Base-by-base conservation (phyloP, 2,329 filamentous ascomycete genomes). In the Apiospora aurea region DNA sequence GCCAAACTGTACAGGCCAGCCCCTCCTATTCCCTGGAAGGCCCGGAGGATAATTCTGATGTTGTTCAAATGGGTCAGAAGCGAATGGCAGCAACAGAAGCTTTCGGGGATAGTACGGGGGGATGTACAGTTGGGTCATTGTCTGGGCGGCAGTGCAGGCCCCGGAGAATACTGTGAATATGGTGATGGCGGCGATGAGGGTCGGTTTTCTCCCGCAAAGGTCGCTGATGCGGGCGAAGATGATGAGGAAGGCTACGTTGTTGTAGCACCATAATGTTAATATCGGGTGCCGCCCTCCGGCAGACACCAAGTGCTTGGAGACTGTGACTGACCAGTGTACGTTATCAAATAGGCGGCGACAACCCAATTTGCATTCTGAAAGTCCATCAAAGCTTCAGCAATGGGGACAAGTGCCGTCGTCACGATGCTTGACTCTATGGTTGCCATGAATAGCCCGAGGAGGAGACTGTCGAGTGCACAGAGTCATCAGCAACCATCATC, bases 181-280 rank as follows among this genome's bases (percentile, higher is more conserved):
- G 10, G 16, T 18, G 16, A 57, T 57, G 51, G 51, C 51, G 26
- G n/a, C 6, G 4, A 57, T 8, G 14, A 26, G 51, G 0, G n/a
- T 57, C 26, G 51, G 16, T 13, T 57, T 57, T 57, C 51, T 57
- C 24, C 51, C 51, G 2, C 29, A 57, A 4, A 57, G 51, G 16
- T 57, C 51, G 26, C 51, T 57, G 24, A 57, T 24, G 13, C 51
- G 51, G 24, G 51, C 51, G 26, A 57, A 57, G 51, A 57, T 57
- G 24, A 57, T 57, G 16, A 57, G 51, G 26, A 57, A 57, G 13
- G 13, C 51, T 57, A 6, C 8, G 13, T 5, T 57, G 4, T 2
- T 57, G 4, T 2, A 8, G 4, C 51, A 29, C 24, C 2, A 18
- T 5, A 13, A 11, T 18, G 51, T 57, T 13, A 57, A 16, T 18